Evolutionary conservation across 129 eudicot species (phyloP), one percentile per base, ranked within the genome.

Genomic region (Pittosporum tobira): DNA sequence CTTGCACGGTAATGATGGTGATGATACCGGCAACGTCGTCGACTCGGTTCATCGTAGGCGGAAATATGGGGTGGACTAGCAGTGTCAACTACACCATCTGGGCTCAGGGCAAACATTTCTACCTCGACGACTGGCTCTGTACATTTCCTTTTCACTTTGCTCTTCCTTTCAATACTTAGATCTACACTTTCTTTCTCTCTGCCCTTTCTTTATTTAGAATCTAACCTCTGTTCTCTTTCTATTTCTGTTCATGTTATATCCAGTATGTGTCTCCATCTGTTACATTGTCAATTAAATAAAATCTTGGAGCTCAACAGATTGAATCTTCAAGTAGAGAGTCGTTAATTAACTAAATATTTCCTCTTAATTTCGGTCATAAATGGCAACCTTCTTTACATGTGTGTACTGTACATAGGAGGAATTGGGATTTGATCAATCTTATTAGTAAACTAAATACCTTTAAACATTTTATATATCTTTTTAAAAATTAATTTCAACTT

Each of bases 61-160:
- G 62, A 6, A 73, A 16, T 36, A 45, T 30, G 65, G 95, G 97
- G 0, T 89, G 97, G 97, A 62, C 57, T 59, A 9, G 88, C 25
- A 69, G 65, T 63, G 80, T 67, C 52, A 85, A 89, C 79, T 77
- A 79, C 65, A 84, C 93, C 36, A 46, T 71, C 30, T 89, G 97
- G 97, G 93, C 93, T 15, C 63, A 28, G 6, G 82, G 65, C 62
- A 78, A 70, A 38, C 87, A 84, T 10, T 84, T 88, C 75, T 72
- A 84, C 63, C 11, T 55, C 51, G 94, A 78, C 52, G 96, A 88
- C 24, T 88, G 96, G 96, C 90, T 88, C 36, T 88, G 96, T 88
- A 81, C 59, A 72, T 27, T 11, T 61, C 14, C 7, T 24, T 10
- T 26, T 16, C 11, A 9, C 25, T 42, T 8, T 0, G 9, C 19